Evolutionary conservation across 1,284 basidiomycete species (phyloP).

Genomic region (Vanrija sp.): DNA sequence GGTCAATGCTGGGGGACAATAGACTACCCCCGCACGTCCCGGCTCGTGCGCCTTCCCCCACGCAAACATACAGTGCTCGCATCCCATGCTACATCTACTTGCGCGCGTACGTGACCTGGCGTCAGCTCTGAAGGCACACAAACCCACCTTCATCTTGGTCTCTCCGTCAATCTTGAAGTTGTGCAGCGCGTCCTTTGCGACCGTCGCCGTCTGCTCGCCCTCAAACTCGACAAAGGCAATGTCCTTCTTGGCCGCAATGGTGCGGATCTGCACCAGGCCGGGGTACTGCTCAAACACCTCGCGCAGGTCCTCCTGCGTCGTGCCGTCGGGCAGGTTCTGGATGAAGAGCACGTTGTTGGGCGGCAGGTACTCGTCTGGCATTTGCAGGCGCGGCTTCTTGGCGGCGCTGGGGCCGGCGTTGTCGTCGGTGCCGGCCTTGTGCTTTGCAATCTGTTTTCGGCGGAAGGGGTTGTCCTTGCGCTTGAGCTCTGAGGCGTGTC

Average conservation of each 20-base stretch:
- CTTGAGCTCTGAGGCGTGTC: constrained; percentile 59
- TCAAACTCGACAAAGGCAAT: constrained; percentile 94
- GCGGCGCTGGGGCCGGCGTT: constrained; percentile 10
- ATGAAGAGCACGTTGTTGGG: constrained; percentile 99
- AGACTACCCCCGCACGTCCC: neutral
- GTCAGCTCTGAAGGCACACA: neutral
- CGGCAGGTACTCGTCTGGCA: constrained; percentile 99
- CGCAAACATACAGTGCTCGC: neutral
- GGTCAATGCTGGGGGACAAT: too few relatives aligned
- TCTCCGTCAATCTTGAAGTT: constrained; percentile 94
- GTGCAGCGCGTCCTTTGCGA: constrained; percentile 89
- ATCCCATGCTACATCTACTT: constrained; percentile 16
- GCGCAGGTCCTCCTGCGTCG: constrained; percentile 80
- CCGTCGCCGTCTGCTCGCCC: constrained; percentile 82
- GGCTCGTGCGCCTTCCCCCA: neutral
- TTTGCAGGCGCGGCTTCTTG: constrained; percentile 67
- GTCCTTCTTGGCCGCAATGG: constrained; percentile 90
- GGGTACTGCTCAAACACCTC: constrained; percentile 88
- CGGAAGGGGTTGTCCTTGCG: constrained; percentile 83
- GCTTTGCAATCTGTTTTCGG: constrained; percentile 72
- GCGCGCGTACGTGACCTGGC: constrained; percentile 40
- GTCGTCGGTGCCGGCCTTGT: constrained; percentile 58
- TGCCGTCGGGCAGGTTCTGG: constrained; percentile 86
- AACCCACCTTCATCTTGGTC: constrained; percentile 85
- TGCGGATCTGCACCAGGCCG: constrained; percentile 89